These are phyloP conservation scores for Coemansia sp. DNA, from an alignment of 192 early-diverging fungal species.

Conservation along the genomic window DNA sequence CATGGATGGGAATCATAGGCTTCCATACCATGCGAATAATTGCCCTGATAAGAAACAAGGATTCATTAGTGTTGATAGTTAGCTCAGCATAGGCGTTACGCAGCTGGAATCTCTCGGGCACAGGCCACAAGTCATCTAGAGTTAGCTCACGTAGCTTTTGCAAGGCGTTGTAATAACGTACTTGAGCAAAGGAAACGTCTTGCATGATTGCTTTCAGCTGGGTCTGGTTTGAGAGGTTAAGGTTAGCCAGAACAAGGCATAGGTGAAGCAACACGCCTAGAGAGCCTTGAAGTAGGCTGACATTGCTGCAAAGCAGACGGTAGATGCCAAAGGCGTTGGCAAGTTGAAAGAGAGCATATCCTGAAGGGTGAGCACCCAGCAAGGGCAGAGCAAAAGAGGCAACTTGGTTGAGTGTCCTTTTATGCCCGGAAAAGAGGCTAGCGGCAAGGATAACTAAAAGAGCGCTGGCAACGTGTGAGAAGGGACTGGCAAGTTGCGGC, in stretches of 20 bases:
- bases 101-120: slow-evolving; percentile 29
- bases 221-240: slow-evolving; percentile 12
- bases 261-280: not conserved
- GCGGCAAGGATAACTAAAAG: slow-evolving; percentile 11
- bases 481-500: not conserved
- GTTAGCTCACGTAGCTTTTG: slow-evolving; percentile 18
- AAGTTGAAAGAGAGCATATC: slow-evolving; percentile 16
- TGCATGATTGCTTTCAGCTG: not conserved
- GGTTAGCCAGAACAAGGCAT: slow-evolving; percentile 18
- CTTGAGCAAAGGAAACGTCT: slow-evolving; percentile 15
- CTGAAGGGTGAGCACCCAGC: not conserved
- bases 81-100: slow-evolving; percentile 20
- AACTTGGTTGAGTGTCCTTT: slow-evolving; percentile 1
- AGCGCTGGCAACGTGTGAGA: slow-evolving; percentile 4
- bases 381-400: slow-evolving; percentile 11
- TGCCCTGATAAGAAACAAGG: slow-evolving; percentile 40
- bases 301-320: not conserved
- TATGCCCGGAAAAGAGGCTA: slow-evolving; percentile 3
- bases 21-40: slow-evolving; percentile 45
- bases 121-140: slow-evolving; percentile 22
- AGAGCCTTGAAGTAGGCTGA: not conserved
- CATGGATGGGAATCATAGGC: slow-evolving; percentile 32
- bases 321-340: slow-evolving; percentile 19
- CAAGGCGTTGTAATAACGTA: slow-evolving; percentile 22
- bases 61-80: slow-evolving; percentile 23